These are phyloP conservation scores for Xylariales sp. DNA, from an alignment of 2,329 filamentous ascomycete genomes.

Conservation along the genomic window DNA sequence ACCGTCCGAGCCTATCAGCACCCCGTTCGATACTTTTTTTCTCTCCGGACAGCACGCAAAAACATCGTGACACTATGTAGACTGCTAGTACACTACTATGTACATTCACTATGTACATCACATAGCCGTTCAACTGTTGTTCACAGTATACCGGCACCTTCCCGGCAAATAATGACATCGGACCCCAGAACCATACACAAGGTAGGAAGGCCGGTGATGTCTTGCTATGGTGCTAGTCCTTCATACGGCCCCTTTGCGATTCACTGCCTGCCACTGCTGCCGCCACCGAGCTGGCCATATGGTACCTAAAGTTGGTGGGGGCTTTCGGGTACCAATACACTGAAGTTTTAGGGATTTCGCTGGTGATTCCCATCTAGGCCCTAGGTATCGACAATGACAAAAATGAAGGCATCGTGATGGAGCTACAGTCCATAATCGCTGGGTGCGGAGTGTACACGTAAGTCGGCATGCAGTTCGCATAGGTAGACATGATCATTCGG, in stretches of 20 bases:
- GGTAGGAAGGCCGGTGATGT: conserved; percentile 18
- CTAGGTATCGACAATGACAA: conserved; percentile 23
- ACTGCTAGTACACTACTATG: not conserved
- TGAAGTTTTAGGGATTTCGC: conserved; percentile 22
- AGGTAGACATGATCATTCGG: conserved; percentile 28
- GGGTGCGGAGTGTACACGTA: conserved; percentile 38
- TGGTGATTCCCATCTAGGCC: conserved; percentile 9
- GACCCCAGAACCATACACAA: conserved; percentile 21
- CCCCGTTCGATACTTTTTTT: conserved; percentile 2
- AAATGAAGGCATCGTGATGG: conserved; percentile 41
- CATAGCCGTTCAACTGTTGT: conserved; percentile 2
- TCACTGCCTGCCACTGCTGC: conserved; percentile 10
- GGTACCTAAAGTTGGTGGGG: conserved; percentile 28
- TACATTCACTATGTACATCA: too few relatives aligned
- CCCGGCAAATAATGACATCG: conserved; percentile 32
- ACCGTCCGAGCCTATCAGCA: conserved; percentile 25
- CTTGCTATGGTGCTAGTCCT: conserved; percentile 17
- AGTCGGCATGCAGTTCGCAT: conserved; percentile 41
- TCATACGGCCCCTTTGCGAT: conserved; percentile 29
- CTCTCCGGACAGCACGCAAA: conserved; percentile 22
- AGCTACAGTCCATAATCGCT: conserved; percentile 34
- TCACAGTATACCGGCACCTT: conserved; percentile 30
- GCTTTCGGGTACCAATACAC: conserved; percentile 34
- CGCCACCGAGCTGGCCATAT: conserved; percentile 23
- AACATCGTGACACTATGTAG: conserved; percentile 20